Conservation (phyloP, 305 asterid genomes). For the Coffea humblotiana region DNA sequence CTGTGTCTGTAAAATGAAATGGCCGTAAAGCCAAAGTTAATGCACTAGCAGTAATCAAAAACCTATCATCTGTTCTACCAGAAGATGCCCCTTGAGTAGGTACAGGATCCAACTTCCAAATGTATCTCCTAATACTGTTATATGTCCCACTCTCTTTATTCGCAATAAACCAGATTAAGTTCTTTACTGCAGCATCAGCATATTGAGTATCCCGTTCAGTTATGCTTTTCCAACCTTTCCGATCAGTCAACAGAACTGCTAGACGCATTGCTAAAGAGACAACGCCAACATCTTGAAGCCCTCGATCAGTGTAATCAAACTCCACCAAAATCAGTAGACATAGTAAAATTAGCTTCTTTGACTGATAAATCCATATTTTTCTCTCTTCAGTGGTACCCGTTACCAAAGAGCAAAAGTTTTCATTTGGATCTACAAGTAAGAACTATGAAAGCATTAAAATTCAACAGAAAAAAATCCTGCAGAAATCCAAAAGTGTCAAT, state of each 20-base stretch:
- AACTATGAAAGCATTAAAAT: slow-evolving; percentile 25
- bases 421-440: slow-evolving; percentile 48
- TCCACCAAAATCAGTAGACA: slow-evolving; percentile 69
- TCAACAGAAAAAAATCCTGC: not conserved
- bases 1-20: slow-evolving; percentile 53
- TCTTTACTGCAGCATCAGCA: slow-evolving; percentile 58
- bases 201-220: slow-evolving; percentile 36
- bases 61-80: slow-evolving; percentile 61
- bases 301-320: slow-evolving; percentile 48
- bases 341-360: slow-evolving; percentile 71
- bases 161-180: slow-evolving; percentile 60
- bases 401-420: slow-evolving; percentile 77
- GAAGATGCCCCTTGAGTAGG: slow-evolving; percentile 42
- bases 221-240: slow-evolving; percentile 80
- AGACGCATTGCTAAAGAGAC: slow-evolving; percentile 80
- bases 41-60: slow-evolving; percentile 81
- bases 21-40: slow-evolving; percentile 83
- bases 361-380: slow-evolving; percentile 68
- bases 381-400: slow-evolving; percentile 67
- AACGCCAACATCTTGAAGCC: slow-evolving; percentile 47
- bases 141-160: slow-evolving; percentile 60
- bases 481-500: not conserved
- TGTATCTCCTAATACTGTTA: slow-evolving; percentile 62
- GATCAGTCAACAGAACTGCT: slow-evolving; percentile 79
- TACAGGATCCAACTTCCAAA: slow-evolving; percentile 57